phyloP scores from a whole-genome alignment of 179 eudicot genomes.

The Beta lomatogona region DNA sequence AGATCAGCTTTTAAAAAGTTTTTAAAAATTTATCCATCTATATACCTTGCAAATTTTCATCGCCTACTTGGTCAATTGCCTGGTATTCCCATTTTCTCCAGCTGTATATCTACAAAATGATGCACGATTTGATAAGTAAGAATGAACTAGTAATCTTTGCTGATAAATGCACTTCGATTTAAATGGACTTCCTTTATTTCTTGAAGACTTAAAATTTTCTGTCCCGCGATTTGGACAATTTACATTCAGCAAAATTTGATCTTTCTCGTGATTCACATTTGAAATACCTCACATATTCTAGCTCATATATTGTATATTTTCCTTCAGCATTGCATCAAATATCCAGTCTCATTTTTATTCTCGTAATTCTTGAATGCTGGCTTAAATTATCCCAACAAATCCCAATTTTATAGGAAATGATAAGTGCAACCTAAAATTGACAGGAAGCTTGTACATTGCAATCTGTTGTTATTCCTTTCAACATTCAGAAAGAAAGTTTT shows the following conservation, averaged over 20 bases:
- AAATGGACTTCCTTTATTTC: background rate
- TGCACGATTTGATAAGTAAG: background rate
- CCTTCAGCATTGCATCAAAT: background rate
- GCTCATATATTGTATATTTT: background rate
- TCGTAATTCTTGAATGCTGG: background rate
- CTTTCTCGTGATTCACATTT: background rate
- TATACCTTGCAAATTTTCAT: conserved; percentile 60
- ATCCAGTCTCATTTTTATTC: background rate
- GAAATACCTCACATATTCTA: background rate
- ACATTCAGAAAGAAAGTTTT: background rate
- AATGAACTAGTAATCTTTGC: background rate
- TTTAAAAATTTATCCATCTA: background rate
- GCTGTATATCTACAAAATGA: conserved; percentile 75
- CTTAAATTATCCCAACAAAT: background rate
- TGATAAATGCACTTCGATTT: background rate
- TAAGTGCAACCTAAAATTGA: background rate
- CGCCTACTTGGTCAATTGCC: conserved; percentile 55
- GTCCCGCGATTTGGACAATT: background rate
- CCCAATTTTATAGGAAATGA: background rate
- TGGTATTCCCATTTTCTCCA: conserved; percentile 98
- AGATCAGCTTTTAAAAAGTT: background rate
- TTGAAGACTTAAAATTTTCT: background rate
- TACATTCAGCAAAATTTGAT: background rate
- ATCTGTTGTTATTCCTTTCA: background rate
- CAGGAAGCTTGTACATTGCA: background rate